Conservation (phyloP, 805 yeast species). For the Kazachstania bromeliacearum region DNA sequence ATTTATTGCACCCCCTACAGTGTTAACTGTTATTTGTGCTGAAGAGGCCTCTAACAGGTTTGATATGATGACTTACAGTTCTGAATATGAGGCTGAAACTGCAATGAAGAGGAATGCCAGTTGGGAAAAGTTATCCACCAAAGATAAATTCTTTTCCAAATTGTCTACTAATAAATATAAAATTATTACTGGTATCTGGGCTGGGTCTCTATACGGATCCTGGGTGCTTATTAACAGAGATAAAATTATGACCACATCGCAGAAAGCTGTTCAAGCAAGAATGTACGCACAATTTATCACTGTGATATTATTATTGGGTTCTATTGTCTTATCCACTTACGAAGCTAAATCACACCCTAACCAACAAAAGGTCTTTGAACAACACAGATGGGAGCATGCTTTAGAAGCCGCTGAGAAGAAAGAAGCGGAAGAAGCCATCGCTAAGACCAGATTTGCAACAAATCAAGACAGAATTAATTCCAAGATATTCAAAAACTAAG, state of each 20-base stretch:
- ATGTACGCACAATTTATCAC: slow-evolving; percentile 85
- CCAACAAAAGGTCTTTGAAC: slow-evolving; percentile 28
- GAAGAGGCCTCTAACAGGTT: slow-evolving; percentile 63
- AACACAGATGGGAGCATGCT: slow-evolving; percentile 41
- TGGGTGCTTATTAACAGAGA: slow-evolving; percentile 68
- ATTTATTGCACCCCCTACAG: slow-evolving; percentile 58
- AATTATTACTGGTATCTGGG: slow-evolving; percentile 68
- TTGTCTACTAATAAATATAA: slow-evolving; percentile 51
- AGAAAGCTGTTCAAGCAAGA: slow-evolving; percentile 80
- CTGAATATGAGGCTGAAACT: slow-evolving; percentile 32
- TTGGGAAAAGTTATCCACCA: slow-evolving; percentile 41
- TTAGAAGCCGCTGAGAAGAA: slow-evolving; percentile 34
- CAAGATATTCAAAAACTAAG: slow-evolving; percentile 27
- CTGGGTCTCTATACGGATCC: slow-evolving; percentile 69
- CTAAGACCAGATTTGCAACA: slow-evolving; percentile 17
- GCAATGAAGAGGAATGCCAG: slow-evolving; percentile 38
- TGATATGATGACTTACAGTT: slow-evolving; percentile 52
- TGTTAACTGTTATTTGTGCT: slow-evolving; percentile 52
- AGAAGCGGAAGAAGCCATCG: slow-evolving; percentile 9
- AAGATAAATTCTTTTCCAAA: slow-evolving; percentile 42
- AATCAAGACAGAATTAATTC: slow-evolving; percentile 33
- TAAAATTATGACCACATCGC: slow-evolving; percentile 62
- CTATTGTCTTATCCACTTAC: slow-evolving; percentile 56
- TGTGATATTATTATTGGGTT: slow-evolving; percentile 57
- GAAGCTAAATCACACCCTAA: slow-evolving; percentile 47